Conservation (phyloP, 75 land plant species). For the Ceratopteris richardii region DNA sequence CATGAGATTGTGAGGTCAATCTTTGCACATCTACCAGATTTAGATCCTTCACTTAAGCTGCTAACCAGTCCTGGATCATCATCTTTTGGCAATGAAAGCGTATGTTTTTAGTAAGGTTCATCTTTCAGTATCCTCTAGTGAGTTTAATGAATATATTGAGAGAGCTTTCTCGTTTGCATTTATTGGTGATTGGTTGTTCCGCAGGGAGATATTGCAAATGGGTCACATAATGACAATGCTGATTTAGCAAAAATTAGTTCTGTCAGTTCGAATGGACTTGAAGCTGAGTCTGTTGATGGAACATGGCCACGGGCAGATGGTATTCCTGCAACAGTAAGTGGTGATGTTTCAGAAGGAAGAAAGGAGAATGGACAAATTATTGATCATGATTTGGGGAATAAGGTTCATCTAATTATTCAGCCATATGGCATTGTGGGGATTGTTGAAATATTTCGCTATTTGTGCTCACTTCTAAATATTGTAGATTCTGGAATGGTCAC, state of each 20-base stretch:
- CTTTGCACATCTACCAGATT: constrained; percentile 55
- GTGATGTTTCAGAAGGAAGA: not conserved
- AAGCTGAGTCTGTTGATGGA: not conserved
- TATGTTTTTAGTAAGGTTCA: constrained; percentile 6
- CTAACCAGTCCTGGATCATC: constrained; percentile 5
- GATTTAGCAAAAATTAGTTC: not conserved
- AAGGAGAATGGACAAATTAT: constrained; percentile 1
- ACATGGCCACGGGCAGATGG: not conserved
- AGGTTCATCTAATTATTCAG: constrained; percentile 10
- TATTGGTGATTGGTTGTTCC: not conserved
- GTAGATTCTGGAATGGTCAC: constrained; percentile 34
- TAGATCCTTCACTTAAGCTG: constrained; percentile 26
- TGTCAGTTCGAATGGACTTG: not conserved
- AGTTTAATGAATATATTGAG: no score
- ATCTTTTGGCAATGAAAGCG: constrained; percentile 6
- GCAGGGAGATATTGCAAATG: not conserved
- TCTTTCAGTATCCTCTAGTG: not conserved
- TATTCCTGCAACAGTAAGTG: not conserved
- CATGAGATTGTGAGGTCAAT: constrained; percentile 79
- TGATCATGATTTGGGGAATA: constrained; percentile 5
- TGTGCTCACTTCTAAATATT: constrained; percentile 81
- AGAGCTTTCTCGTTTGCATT: no score
- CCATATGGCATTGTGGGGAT: constrained; percentile 66
- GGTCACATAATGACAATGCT: not conserved
- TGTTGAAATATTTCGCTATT: constrained; percentile 75